Evolutionary conservation across 225 moss, liverwort and hornwort genomes (phyloP), one percentile per base, ranked within the genome.

Genomic region (Sphagnum contortum): DNA sequence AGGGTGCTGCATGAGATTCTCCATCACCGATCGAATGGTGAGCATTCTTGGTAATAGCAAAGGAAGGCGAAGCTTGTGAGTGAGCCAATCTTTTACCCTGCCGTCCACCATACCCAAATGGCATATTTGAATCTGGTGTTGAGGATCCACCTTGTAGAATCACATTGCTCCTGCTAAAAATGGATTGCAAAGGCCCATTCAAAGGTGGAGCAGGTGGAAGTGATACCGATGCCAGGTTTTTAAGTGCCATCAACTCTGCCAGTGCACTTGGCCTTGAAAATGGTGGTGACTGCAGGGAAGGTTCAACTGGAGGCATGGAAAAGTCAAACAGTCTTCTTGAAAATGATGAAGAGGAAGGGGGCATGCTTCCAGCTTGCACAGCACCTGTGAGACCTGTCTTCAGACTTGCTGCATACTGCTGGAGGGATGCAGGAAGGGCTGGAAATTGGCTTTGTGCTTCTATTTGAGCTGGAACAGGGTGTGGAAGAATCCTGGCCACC

Each of bases 201-300:
- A 79, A 64, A 29, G 73, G 70, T 2, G 79, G 77, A 3, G 68
- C 77, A 46, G 77, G 69, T 3, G 74, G 68, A 47, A 52, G 52
- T 52, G 80, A 75, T 29, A 83, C 54, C 52, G 85, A 66, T 47
- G 72, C 72, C 12, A 81, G 76, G 68, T 81, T 83, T 57, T 79
- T 79, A 66, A 77, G 63, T 11, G 85, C 78, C 81, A 87, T 85
- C 61, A 91, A 67, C 63, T 94, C 94, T 58, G 91, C 86, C 55
- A 91, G 63, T 47, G 88, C 86, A 60, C 83, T 83, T 44, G 88
- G 83, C 50, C 72, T 73, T 5, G 84, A 64, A 65, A 71, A 69
- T 2, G 66, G 5, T 29, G 80, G 73, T 54, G 70, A 77, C 51
- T 71, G 84, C n/a, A 59, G 66, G 47, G 84, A 69, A 8, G 80